These are phyloP conservation scores for Coccomyxa sp. DNA, from an alignment of 139 green algal species.

Conservation along the genomic window DNA sequence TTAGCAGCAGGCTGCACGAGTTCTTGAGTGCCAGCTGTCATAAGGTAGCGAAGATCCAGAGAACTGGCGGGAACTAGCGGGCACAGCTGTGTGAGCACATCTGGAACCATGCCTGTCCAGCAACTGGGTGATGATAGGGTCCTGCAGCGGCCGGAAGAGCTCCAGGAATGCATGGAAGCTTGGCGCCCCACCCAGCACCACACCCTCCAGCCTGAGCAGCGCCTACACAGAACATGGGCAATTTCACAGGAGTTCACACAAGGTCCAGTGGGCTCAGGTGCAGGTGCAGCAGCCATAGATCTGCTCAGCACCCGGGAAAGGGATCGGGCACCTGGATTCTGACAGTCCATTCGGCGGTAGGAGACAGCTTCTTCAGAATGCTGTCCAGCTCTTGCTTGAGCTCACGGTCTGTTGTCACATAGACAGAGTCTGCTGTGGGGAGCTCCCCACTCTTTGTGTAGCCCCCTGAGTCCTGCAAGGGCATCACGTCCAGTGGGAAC, in stretches of 20 bases:
- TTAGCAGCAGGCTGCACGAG: not conserved
- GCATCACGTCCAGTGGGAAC: no score
- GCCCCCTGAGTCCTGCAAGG: constrained; percentile 37
- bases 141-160: constrained; percentile 22
- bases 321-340: no score
- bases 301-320: no score
- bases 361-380: constrained; percentile 27
- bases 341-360: constrained; percentile 33
- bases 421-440: constrained; percentile 20
- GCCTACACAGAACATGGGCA: no score
- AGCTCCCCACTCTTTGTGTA: constrained; percentile 32
- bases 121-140: constrained; percentile 31
- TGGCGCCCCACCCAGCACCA: constrained; percentile 53
- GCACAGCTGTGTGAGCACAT: not conserved
- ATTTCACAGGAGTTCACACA: no score
- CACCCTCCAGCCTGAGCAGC: constrained; percentile 64
- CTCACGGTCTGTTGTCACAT: constrained; percentile 43
- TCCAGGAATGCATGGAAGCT: constrained; percentile 40
- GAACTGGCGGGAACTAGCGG: not conserved
- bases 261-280: constrained; percentile 40
- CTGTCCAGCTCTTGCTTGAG: constrained; percentile 47
- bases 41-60: not conserved
- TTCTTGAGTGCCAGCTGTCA: not conserved
- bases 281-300: constrained; percentile 5
- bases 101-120: constrained; percentile 12